phyloP scores from a whole-genome alignment of 257 asterid species.

The Plantago elongata region DNA sequence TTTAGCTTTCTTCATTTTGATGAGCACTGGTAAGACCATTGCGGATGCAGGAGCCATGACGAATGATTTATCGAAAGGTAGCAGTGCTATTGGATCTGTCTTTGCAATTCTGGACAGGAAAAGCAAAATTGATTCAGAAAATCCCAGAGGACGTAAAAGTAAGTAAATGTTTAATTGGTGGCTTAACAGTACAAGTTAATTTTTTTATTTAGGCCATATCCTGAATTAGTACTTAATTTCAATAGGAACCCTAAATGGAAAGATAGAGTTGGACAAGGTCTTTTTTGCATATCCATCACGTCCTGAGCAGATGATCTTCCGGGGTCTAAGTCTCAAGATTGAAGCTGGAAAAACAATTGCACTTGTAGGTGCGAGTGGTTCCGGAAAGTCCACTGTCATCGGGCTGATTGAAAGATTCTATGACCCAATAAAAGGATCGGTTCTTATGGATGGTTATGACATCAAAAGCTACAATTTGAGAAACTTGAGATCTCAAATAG shows the following conservation, averaged over 20 bases:
- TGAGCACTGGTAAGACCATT: slow-evolving; percentile 38
- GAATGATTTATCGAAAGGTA: slow-evolving; percentile 40
- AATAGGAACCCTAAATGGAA: slow-evolving; percentile 23
- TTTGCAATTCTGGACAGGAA: slow-evolving; percentile 33
- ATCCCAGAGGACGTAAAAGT: slow-evolving; percentile 19
- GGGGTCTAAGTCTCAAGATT: slow-evolving; percentile 31
- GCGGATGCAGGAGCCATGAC: slow-evolving; percentile 53
- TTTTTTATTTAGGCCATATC: background rate
- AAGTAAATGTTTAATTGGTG: background rate
- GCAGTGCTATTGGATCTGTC: slow-evolving; percentile 32
- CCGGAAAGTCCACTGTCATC: slow-evolving; percentile 49
- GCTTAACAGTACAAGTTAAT: background rate
- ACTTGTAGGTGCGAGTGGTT: slow-evolving; percentile 51
- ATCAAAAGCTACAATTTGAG: slow-evolving; percentile 34
- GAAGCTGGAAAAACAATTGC: slow-evolving; percentile 42
- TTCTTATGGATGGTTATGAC: slow-evolving; percentile 36
- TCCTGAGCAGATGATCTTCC: slow-evolving; percentile 38
- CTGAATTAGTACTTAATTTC: background rate
- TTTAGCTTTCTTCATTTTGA: slow-evolving; percentile 35
- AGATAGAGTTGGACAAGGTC: slow-evolving; percentile 36
- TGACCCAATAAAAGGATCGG: slow-evolving; percentile 37
- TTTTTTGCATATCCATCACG: slow-evolving; percentile 44
- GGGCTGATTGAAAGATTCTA: slow-evolving; percentile 47
- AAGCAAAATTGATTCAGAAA: slow-evolving; percentile 35
- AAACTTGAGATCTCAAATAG: slow-evolving; percentile 37